phyloP scores from a whole-genome alignment of 306 rosid genomes.

The Senna siamea region DNA sequence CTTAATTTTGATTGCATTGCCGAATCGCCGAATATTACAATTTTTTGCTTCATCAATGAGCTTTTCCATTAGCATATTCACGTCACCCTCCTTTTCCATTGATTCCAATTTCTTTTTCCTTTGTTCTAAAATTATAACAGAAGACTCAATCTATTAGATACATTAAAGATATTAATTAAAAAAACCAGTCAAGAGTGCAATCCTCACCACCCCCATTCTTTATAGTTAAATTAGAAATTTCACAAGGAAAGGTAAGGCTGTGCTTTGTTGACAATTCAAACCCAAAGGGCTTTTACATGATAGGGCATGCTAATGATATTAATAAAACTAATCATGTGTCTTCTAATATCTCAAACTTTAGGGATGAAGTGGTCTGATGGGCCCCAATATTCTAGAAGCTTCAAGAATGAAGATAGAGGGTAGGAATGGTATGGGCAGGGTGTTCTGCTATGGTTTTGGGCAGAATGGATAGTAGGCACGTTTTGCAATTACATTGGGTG shows the following conservation, averaged over 20 bases:
- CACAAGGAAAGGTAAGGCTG: neutral
- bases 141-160: conserved; percentile 24
- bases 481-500: too few species aligned
- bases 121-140: conserved; percentile 60
- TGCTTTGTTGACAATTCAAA: neutral
- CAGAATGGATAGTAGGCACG: too few species aligned
- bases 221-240: neutral
- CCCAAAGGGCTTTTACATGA: neutral
- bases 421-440: too few species aligned
- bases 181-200: neutral
- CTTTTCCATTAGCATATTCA: conserved; percentile 63
- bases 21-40: conserved; percentile 59
- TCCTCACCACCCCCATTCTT: neutral
- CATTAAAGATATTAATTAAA: neutral
- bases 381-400: too few species aligned
- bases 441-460: too few species aligned
- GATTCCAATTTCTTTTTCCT: conserved; percentile 59
- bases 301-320: neutral
- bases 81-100: conserved; percentile 60
- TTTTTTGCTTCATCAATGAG: conserved; percentile 67
- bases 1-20: conserved; percentile 68
- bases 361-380: neutral
- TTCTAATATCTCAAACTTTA: neutral
- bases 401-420: too few species aligned
- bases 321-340: neutral